Conservation (phyloP, 257 asterid species). For the Cruciata laevipes region DNA sequence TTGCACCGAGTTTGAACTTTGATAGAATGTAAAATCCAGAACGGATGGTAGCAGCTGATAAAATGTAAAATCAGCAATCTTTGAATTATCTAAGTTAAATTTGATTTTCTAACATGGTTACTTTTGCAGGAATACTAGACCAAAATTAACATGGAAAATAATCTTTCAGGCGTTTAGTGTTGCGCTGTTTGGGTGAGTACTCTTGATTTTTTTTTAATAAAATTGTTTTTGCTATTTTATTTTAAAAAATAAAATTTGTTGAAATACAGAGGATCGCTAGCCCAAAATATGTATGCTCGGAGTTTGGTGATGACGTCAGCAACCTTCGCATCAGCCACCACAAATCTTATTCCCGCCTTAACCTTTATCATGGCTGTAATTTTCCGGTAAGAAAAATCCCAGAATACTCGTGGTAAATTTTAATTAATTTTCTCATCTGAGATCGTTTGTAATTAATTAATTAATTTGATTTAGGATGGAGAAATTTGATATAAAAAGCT, state of each 20-base stretch:
- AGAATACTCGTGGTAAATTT: not conserved
- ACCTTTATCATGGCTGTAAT: conserved; percentile 39
- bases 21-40: too few relatives aligned
- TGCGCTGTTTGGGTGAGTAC: conserved; percentile 46
- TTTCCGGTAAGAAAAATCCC: conserved; percentile 29
- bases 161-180: conserved; percentile 33
- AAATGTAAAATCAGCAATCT: too few relatives aligned
- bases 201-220: not conserved
- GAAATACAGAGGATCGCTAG: conserved; percentile 39
- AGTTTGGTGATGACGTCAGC: conserved; percentile 46
- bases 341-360: conserved; percentile 41
- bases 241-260: not conserved
- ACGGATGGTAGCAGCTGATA: too few relatives aligned
- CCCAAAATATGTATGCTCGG: conserved; percentile 42
- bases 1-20: too few relatives aligned
- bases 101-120: too few relatives aligned
- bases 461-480: conserved; percentile 37
- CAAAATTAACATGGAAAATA: conserved; percentile 43
- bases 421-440: too few relatives aligned
- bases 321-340: conserved; percentile 41
- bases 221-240: too few relatives aligned
- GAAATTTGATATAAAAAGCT: conserved; percentile 31
- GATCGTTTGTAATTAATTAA: not conserved
- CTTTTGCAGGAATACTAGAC: conserved; percentile 33
- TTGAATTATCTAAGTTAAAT: too few relatives aligned